Percentiles rank a stretch among this genome's conserved stretches.
phyloP scores from a whole-genome alignment of 2,329 filamentous ascomycete species.

The Neurospora sp. region DNA sequence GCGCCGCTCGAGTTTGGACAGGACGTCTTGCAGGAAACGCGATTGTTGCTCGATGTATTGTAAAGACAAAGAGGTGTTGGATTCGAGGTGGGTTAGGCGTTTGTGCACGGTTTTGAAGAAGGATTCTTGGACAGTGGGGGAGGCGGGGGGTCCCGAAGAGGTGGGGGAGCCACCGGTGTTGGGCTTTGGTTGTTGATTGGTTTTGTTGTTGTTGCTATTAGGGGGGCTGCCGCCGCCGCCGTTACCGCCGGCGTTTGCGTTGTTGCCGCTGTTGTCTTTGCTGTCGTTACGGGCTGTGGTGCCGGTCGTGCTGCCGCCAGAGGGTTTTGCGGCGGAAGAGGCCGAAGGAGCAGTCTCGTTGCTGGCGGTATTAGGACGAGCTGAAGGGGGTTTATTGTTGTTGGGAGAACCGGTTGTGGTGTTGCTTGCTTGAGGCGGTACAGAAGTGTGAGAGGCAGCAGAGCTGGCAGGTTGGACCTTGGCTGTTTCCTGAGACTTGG shows the following conservation, averaged over 20 bases:
- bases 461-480: slow-evolving; percentile 5
- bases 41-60: slow-evolving; percentile 98
- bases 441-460: slow-evolving; percentile 1
- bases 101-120: slow-evolving; percentile 98
- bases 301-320: neutral
- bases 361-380: neutral
- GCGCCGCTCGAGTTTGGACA: slow-evolving; percentile 75
- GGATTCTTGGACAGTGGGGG: slow-evolving; percentile 86
- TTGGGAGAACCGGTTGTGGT: slow-evolving; percentile 3
- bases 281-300: neutral
- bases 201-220: slow-evolving; percentile 13
- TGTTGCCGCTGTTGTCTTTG: neutral
- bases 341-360: slow-evolving; percentile 4
- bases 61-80: slow-evolving; percentile 83
- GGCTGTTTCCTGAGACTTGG: neutral
- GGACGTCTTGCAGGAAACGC: slow-evolving; percentile 75
- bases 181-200: slow-evolving; percentile 24
- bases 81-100: slow-evolving; percentile 79
- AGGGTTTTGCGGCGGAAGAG: slow-evolving; percentile 2
- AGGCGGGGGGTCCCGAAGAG: slow-evolving; percentile 31
- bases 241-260: neutral
- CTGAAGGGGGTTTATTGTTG: slow-evolving; percentile 6
- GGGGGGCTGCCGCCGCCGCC: neutral
- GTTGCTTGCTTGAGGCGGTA: neutral
- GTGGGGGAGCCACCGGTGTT: slow-evolving; percentile 30